Percentiles rank a stretch among this genome's conserved stretches.
phyloP scores from a whole-genome alignment of 1,284 basidiomycete genomes.

The Malassezia brasiliensis region DNA sequence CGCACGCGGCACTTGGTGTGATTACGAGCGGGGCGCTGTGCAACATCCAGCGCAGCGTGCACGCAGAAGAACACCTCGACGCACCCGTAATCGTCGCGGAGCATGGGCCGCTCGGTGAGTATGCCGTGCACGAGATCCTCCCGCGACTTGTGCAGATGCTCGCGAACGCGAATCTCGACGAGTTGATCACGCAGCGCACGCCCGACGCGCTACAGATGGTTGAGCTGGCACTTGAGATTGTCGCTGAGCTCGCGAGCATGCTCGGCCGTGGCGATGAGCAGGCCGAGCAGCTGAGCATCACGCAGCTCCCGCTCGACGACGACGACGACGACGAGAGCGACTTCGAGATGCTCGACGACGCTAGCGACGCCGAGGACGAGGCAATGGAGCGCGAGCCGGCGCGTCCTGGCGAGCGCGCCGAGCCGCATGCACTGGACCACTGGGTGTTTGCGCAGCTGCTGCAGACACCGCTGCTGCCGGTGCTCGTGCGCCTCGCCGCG shows the following conservation, averaged over 20 bases:
- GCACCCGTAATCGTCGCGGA: neutral
- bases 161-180: constrained; percentile 8
- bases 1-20: constrained; percentile 27
- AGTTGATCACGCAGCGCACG: constrained; percentile 9
- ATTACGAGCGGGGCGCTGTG: constrained; percentile 23
- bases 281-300: neutral
- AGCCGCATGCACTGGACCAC: neutral
- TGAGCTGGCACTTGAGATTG: constrained; percentile 33
- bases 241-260: constrained; percentile 31
- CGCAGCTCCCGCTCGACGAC: constrained; percentile 2
- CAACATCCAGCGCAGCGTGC: constrained; percentile 18
- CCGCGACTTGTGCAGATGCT: constrained; percentile 3
- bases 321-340: constrained; percentile 22
- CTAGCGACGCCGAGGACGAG: constrained; percentile 13
- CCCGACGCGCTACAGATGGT: constrained; percentile 22
- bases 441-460: constrained; percentile 6
- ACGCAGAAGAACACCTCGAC: constrained; percentile 13
- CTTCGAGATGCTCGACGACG: constrained; percentile 15
- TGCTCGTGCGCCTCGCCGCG: constrained; percentile 21
- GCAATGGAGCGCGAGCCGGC: neutral
- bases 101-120: constrained; percentile 6
- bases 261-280: constrained; percentile 8
- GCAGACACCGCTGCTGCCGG: constrained; percentile 9
- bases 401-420: neutral
- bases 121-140: constrained; percentile 12